These are phyloP conservation scores for Cladosporium sp. DNA, from an alignment of 2,329 filamentous ascomycete genomes.

Conservation along the genomic window DNA sequence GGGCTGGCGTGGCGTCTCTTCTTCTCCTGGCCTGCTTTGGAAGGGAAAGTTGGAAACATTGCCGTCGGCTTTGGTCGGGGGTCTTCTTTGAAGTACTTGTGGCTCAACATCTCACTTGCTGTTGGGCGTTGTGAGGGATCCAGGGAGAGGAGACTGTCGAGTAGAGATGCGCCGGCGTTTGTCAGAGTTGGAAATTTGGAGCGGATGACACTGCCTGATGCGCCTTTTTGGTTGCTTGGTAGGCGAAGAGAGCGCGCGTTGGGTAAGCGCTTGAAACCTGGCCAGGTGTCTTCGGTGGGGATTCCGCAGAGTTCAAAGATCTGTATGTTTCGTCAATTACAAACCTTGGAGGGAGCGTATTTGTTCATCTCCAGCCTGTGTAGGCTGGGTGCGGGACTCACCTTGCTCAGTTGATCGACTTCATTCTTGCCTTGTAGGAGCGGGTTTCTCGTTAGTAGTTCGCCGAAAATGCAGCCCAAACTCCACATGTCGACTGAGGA, in stretches of 20 bases:
- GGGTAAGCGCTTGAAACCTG: slow-evolving; percentile 76
- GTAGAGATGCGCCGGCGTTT: slow-evolving; percentile 62
- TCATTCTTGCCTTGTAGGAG: slow-evolving; percentile 86
- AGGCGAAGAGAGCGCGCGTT: slow-evolving; percentile 78
- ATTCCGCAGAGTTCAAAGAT: slow-evolving; percentile 89
- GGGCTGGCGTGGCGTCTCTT: slow-evolving; percentile 68
- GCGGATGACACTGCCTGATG: slow-evolving; percentile 53
- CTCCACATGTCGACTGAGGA: slow-evolving; percentile 89
- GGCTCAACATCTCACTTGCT: slow-evolving; percentile 68
- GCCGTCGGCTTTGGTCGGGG: slow-evolving; percentile 83
- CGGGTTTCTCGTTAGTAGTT: slow-evolving; percentile 77
- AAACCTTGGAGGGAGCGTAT: slow-evolving; percentile 15
- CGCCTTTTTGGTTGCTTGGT: slow-evolving; percentile 42
- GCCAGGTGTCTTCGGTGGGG: slow-evolving; percentile 78
- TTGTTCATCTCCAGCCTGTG: slow-evolving; percentile 25
- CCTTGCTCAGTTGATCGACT: slow-evolving; percentile 76
- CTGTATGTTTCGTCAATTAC: slow-evolving; percentile 29
- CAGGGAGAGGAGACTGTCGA: slow-evolving; percentile 66
- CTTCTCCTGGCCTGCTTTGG: slow-evolving; percentile 87
- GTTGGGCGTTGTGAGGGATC: slow-evolving; percentile 68
- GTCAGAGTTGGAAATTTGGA: slow-evolving; percentile 79
- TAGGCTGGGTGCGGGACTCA: slow-evolving; percentile 30
- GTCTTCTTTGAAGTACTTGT: slow-evolving; percentile 83
- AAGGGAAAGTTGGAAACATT: slow-evolving; percentile 96
- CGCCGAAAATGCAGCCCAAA: slow-evolving; percentile 90